phyloP scores from a whole-genome alignment of 202 grass and related monocot species.

The Setaria viridis region DNA sequence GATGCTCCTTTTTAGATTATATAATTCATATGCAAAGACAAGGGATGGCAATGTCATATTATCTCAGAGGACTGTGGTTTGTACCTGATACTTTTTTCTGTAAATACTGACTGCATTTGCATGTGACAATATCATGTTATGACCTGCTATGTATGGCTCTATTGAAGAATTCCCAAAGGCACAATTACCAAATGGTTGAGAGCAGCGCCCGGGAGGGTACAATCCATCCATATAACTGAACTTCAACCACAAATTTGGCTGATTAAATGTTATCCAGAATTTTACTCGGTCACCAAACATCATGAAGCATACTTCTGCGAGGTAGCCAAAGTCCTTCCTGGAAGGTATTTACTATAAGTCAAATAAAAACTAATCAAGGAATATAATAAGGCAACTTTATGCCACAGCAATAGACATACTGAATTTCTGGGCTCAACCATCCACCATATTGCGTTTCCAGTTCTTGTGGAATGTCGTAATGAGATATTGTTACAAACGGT shows the following conservation, averaged over 20 bases:
- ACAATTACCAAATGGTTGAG: conserved; percentile 63
- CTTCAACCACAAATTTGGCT: conserved; percentile 53
- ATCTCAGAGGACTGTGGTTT: neutral
- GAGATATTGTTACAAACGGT: conserved; percentile 77
- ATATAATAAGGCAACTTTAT: neutral
- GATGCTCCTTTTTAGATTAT: neutral
- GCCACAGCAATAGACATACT: conserved; percentile 44
- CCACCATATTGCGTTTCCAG: conserved; percentile 62
- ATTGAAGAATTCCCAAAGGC: conserved; percentile 52
- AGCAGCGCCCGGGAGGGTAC: conserved; percentile 59
- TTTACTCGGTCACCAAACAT: conserved; percentile 72
- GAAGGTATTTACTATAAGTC: neutral
- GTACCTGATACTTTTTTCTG: conserved; percentile 67
- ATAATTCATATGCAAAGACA: neutral
- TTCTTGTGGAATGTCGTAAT: conserved; percentile 75
- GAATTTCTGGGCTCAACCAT: conserved; percentile 72
- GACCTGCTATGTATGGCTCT: conserved; percentile 59
- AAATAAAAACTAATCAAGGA: neutral
- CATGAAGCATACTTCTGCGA: conserved; percentile 65
- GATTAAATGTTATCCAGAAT: conserved; percentile 69
- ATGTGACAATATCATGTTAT: conserved; percentile 74
- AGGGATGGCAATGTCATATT: neutral
- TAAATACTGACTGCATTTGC: conserved; percentile 60
- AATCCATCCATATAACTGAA: conserved; percentile 49
- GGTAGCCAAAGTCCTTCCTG: conserved; percentile 72